Evolutionary conservation across 2,329 filamentous ascomycete genomes (phyloP).

Genomic region (Ambrosiella beaveri): DNA sequence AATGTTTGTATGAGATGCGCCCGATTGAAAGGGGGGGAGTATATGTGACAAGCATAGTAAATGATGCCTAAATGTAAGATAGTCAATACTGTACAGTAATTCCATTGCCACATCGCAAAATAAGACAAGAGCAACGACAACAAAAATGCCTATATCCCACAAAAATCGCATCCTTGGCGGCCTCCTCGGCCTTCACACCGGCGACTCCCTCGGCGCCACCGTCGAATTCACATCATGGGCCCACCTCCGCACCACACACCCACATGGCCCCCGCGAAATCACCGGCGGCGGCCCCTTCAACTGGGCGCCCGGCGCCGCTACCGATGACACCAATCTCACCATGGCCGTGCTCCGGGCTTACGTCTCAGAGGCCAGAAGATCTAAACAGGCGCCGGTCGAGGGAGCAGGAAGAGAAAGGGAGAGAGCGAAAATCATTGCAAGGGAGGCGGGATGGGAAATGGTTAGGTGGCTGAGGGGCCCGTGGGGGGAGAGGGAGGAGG

Average conservation of each 20-base stretch:
- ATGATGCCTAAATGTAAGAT: too few species aligned
- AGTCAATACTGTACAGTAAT: background rate
- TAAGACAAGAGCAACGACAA: too few species aligned
- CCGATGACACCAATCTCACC: constrained; percentile 31
- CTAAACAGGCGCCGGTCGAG: too few species aligned
- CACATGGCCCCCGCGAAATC: constrained; percentile 25
- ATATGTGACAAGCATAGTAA: background rate
- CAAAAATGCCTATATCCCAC: background rate
- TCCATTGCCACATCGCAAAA: background rate
- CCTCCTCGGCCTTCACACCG: constrained; percentile 29
- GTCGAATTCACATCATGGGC: constrained; percentile 25
- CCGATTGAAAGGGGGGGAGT: background rate
- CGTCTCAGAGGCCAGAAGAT: constrained; percentile 14
- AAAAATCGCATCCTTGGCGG: constrained; percentile 22
- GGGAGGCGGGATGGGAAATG: constrained; percentile 22
- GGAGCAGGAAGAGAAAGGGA: too few species aligned
- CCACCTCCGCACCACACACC: constrained; percentile 20
- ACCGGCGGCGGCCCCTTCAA: constrained; percentile 27
- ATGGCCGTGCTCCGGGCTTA: constrained; percentile 29
- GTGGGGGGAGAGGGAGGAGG: constrained; percentile 25
- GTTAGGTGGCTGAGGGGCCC: constrained; percentile 25
- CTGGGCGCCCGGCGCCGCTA: constrained; percentile 28
- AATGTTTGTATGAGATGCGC: too few species aligned
- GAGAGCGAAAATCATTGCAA: background rate
- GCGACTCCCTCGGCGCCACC: constrained; percentile 30